These are phyloP conservation scores for Tuber umbilicatum DNA, from an alignment of 495 filamentous ascomycete species.

Conservation along the genomic window DNA sequence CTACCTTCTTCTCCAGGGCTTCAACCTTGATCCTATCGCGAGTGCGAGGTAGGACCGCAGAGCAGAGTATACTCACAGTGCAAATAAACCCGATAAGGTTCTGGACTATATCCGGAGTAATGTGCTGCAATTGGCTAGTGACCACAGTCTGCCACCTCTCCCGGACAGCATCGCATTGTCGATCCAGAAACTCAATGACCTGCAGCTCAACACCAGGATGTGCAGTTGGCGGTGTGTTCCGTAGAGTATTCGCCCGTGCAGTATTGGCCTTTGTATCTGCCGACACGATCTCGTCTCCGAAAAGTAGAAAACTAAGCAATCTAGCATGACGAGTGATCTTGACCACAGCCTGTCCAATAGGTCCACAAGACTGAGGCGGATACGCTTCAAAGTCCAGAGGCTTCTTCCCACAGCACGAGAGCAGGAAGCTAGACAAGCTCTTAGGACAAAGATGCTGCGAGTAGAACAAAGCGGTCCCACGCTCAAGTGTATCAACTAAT, in stretches of 20 bases:
- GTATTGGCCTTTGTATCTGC: not conserved
- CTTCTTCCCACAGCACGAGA: constrained; percentile 44
- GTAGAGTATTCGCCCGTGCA: not conserved
- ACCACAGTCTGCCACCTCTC: constrained; percentile 47
- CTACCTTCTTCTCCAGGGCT: constrained; percentile 41
- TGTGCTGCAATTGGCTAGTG: constrained; percentile 45
- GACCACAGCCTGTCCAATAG: constrained; percentile 42
- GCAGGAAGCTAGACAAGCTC: constrained; percentile 47
- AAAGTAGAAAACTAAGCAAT: constrained; percentile 38
- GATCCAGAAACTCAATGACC: constrained; percentile 47
- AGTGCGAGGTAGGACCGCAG: constrained; percentile 43
- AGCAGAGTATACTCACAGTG: constrained; percentile 43
- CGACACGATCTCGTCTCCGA: constrained; percentile 40
- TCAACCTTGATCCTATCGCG: constrained; percentile 33
- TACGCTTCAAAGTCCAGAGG: constrained; percentile 20
- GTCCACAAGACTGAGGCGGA: constrained; percentile 22
- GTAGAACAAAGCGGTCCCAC: constrained; percentile 41
- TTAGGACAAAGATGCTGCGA: constrained; percentile 40
- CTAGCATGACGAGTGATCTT: constrained; percentile 43
- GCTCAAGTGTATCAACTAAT: constrained; percentile 39
- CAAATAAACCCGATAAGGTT: constrained; percentile 48
- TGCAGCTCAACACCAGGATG: constrained; percentile 44
- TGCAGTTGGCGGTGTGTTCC: constrained; percentile 11
- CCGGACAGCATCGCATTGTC: constrained; percentile 47
- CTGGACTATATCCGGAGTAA: constrained; percentile 48